A percentile compares a stretch with the other conserved stretches of the same genome.
phyloP scores from a whole-genome alignment of 495 filamentous ascomycete species.

The Penicillium steckii region DNA sequence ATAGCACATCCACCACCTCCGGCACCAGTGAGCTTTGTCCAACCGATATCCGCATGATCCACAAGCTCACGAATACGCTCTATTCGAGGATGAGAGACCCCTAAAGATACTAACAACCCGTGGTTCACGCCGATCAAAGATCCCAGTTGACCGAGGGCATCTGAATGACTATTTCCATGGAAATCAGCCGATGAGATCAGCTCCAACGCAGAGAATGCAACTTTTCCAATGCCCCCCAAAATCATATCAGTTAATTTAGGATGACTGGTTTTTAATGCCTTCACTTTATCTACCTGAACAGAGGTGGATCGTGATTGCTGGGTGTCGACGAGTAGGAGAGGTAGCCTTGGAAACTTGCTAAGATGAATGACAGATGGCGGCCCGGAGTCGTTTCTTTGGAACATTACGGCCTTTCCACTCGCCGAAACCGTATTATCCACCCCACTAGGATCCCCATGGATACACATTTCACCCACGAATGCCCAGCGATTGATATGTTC shows the following conservation, averaged over 20 bases:
- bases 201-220: slow-evolving; percentile 70
- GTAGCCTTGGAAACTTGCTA: slow-evolving; percentile 83
- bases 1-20: slow-evolving; percentile 96
- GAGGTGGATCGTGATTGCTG: slow-evolving; percentile 77
- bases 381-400: slow-evolving; percentile 70
- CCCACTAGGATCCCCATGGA: slow-evolving; percentile 93
- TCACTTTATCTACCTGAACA: slow-evolving; percentile 83
- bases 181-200: slow-evolving; percentile 66
- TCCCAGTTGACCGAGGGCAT: slow-evolving; percentile 67
- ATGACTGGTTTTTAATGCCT: slow-evolving; percentile 62
- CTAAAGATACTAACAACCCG: slow-evolving; percentile 80
- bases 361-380: slow-evolving; percentile 72
- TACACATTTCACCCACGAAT: slow-evolving; percentile 94
- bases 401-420: slow-evolving; percentile 89
- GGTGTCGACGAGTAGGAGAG: slow-evolving; percentile 86
- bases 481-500: slow-evolving; percentile 97
- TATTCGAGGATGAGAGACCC: slow-evolving; percentile 89
- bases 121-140: slow-evolving; percentile 92
- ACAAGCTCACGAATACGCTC: slow-evolving; percentile 92
- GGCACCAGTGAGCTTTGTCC: slow-evolving; percentile 95
- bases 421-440: slow-evolving; percentile 97
- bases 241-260: slow-evolving; percentile 72
- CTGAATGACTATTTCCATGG: slow-evolving; percentile 53
- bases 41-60: slow-evolving; percentile 85
- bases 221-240: slow-evolving; percentile 77